A percentile compares a stretch with the other conserved stretches of the same genome.
Evolutionary conservation across 495 filamentous ascomycete genomes (phyloP).

Genomic region (Aspergillus nanangensis): DNA sequence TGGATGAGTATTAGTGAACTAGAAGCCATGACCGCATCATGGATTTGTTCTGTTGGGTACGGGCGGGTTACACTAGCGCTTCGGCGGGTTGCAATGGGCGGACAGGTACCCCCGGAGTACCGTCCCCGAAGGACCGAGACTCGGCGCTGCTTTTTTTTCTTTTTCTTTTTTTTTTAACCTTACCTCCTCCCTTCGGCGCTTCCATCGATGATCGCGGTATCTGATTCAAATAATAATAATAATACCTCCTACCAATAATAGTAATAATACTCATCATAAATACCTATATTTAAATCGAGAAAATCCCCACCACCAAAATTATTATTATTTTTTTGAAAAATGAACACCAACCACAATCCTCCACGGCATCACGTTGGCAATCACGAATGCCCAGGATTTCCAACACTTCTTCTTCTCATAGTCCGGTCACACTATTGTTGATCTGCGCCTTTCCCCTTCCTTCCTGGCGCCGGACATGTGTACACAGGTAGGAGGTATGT

Average conservation of each 20-base stretch:
- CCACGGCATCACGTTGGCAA: slow-evolving; percentile 19
- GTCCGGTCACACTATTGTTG: slow-evolving; percentile 14
- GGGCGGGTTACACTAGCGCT: background rate
- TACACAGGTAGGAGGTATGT: background rate
- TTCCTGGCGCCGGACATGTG: background rate
- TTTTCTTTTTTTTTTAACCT: background rate
- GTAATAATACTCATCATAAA: too few relatives aligned
- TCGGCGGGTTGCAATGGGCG: background rate
- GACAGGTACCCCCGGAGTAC: background rate
- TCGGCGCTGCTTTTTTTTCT: background rate
- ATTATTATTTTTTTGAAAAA: background rate
- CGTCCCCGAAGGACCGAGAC: background rate
- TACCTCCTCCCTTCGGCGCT: background rate
- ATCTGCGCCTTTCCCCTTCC: slow-evolving; percentile 2
- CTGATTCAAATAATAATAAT: background rate
- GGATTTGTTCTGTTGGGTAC: background rate
- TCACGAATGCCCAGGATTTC: slow-evolving; percentile 6
- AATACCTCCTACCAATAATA: too few relatives aligned
- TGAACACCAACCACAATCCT: slow-evolving; percentile 9
- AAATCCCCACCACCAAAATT: too few relatives aligned
- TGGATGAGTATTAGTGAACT: background rate
- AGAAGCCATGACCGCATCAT: background rate
- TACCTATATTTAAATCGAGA: too few relatives aligned
- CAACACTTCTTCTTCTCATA: slow-evolving; percentile 14
- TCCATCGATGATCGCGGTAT: background rate